Conservation (phyloP, 1,284 basidiomycete genomes). For the Butyriboletus appendiculatus region DNA sequence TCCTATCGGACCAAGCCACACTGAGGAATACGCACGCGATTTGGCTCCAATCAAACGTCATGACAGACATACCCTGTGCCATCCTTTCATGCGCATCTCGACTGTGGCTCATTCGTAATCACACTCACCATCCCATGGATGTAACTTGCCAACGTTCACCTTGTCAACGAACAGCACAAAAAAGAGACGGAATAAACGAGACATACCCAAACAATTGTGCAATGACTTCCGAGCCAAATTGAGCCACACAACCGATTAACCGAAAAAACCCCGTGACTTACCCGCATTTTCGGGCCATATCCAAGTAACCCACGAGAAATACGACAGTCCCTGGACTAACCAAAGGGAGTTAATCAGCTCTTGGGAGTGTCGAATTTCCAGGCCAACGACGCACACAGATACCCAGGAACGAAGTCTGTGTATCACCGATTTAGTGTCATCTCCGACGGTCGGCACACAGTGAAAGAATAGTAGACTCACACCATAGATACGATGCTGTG, state of each 20-base stretch:
- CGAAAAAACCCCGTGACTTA: constrained; percentile 10
- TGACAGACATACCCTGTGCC: constrained; percentile 42
- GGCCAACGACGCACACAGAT: constrained; percentile 33
- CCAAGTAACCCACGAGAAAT: constrained; percentile 63
- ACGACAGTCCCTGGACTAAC: constrained; percentile 44
- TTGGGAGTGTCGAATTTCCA: not conserved
- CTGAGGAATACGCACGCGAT: constrained; percentile 37
- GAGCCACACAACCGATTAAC: not conserved
- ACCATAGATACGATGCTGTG: constrained; percentile 46
- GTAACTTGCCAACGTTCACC: constrained; percentile 27
- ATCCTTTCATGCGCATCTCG: constrained; percentile 3
- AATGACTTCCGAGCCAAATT: constrained; percentile 16
- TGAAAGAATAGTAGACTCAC: constrained; percentile 33
- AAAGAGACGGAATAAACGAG: not conserved
- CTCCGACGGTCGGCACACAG: not conserved
- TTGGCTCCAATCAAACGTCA: constrained; percentile 56
- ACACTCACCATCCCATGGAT: constrained; percentile 38
- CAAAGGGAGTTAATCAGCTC: not conserved
- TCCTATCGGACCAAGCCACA: not conserved
- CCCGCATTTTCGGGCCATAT: constrained; percentile 47
- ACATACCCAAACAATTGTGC: constrained; percentile 45
- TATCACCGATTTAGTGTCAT: constrained; percentile 11
- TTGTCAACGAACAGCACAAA: constrained; percentile 3
- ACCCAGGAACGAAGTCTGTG: constrained; percentile 51
- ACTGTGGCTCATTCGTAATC: not conserved